Base-by-base conservation (phyloP, 2,329 filamentous ascomycete genomes). In the Ceratocystis cacaofunesta region DNA sequence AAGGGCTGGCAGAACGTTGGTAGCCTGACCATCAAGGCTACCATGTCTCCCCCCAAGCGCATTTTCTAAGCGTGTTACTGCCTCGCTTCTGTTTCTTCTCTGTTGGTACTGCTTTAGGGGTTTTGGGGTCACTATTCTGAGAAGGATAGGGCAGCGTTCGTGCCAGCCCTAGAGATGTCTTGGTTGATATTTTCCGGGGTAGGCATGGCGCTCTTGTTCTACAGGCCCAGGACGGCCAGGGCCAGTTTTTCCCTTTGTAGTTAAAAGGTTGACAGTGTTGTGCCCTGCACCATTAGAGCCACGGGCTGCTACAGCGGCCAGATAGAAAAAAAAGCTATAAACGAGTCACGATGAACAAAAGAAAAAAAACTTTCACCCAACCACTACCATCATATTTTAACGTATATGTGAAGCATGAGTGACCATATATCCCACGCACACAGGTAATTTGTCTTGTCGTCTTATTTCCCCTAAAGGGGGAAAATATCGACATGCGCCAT, bases 1-100 rank as follows among this genome's bases (percentile, higher is more conserved):
- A 99, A 99, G 90, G 94, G 94, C 78, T 99, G 94, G 94, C 94
- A 99, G 86, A 99, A 99, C 86, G 94, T 99, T 76, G 94, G 94
- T 78, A 94, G 89, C 85, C 86, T 99, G 82, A 96, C 92, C 78
- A 94, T 99, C 86, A 99, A 99, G 90, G 94, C 94, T 82, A 89
- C 89, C 83, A 99, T 99, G 94, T 96, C 90, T 80, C 94, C 94
- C 73, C 94, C 94, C 73, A 94, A 91, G 85, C 91, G 94, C 77
- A 82, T 99, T 73, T 99, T 96, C 86, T 99, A 97, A 78, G 74
- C 69, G 71, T 67, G 36, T 63, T 65, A n/a, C 55, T 58, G 70
- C 69, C 65, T 68, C 69, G 68, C 57, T 65, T 70, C 63, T 68
- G 44, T 55, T 67, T 68, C 69, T 68, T 67, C 30, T 50, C 46